Conservation (phyloP, 257 asterid genomes). For the Coffea eugenioides region DNA sequence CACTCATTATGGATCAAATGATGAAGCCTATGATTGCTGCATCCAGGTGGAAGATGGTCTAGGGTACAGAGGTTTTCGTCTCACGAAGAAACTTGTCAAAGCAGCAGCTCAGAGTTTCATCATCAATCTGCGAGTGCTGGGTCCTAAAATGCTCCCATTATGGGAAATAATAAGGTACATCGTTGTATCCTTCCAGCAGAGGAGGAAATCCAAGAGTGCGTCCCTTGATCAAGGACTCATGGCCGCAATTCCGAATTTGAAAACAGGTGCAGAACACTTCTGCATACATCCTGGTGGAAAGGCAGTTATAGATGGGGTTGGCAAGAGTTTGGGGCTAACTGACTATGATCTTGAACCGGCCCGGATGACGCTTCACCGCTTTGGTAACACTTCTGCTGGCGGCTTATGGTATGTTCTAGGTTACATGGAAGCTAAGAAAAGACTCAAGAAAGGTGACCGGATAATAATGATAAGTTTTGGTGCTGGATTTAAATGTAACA, state of each 20-base stretch:
- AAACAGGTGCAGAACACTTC: constrained; percentile 48
- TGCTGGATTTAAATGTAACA: constrained; percentile 63
- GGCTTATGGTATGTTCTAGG: constrained; percentile 61
- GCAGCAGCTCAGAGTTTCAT: constrained; percentile 22
- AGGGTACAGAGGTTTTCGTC: constrained; percentile 32
- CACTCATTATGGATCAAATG: constrained; percentile 29
- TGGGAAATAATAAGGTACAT: constrained; percentile 22
- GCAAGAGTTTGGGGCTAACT: constrained; percentile 34
- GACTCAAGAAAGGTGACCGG: constrained; percentile 54
- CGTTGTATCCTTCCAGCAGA: not conserved
- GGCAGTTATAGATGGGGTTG: constrained; percentile 60
- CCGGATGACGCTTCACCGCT: constrained; percentile 57
- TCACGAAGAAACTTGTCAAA: constrained; percentile 27
- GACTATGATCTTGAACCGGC: constrained; percentile 60
- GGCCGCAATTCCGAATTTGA: constrained; percentile 30
- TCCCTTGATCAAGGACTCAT: no score
- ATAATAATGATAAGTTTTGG: constrained; percentile 54
- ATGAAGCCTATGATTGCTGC: constrained; percentile 39
- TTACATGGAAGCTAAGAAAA: constrained; percentile 65
- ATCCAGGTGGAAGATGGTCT: constrained; percentile 31
- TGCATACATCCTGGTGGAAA: constrained; percentile 68
- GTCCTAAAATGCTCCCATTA: constrained; percentile 31
- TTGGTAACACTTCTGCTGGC: constrained; percentile 61
- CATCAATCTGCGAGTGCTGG: constrained; percentile 19
- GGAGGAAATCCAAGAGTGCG: constrained; percentile 7